Conservation (phyloP, 2,329 filamentous ascomycete species). For the Cryphonectria naterciae region DNA sequence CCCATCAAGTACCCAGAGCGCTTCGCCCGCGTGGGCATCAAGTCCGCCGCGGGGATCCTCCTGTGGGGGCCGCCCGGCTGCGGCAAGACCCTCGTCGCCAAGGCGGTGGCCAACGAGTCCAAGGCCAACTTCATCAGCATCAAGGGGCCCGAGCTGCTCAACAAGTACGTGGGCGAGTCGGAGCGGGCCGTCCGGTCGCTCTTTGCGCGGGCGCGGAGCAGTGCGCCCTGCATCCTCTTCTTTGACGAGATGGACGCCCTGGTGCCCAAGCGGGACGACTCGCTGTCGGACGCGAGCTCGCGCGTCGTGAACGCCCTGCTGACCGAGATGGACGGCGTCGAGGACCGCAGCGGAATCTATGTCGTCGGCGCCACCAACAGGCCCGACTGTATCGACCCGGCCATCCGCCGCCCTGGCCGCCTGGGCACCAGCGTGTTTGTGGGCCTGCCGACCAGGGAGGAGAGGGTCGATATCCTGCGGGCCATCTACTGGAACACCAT, state of each 20-base stretch:
- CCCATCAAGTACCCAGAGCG: conserved; percentile 82
- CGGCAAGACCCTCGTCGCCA: conserved; percentile 94
- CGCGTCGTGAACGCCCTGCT: conserved; percentile 94
- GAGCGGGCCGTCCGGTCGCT: conserved; percentile 92
- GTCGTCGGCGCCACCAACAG: conserved; percentile 94
- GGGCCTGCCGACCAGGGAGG: conserved; percentile 74
- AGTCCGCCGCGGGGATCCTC: conserved; percentile 81
- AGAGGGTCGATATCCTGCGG: conserved; percentile 83
- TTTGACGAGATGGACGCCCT: conserved; percentile 97
- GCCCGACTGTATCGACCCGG: conserved; percentile 94
- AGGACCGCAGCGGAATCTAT: conserved; percentile 81
- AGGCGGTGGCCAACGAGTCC: conserved; percentile 93
- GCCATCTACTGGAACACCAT: conserved; percentile 64
- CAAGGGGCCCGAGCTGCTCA: conserved; percentile 93
- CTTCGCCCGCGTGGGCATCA: conserved; percentile 78
- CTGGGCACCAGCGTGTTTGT: conserved; percentile 89
- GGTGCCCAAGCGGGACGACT: conserved; percentile 80
- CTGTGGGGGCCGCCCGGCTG: conserved; percentile 97
- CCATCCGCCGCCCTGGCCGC: conserved; percentile 89
- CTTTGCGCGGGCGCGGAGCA: conserved; percentile 84
- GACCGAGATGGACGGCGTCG: conserved; percentile 89
- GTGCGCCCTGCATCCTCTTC: conserved; percentile 92
- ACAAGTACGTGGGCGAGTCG: conserved; percentile 97
- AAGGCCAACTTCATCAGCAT: conserved; percentile 98
- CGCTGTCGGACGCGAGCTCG: conserved; percentile 74